phyloP scores from a whole-genome alignment of 1,284 basidiomycete species.

The Dichomitus squalens region DNA sequence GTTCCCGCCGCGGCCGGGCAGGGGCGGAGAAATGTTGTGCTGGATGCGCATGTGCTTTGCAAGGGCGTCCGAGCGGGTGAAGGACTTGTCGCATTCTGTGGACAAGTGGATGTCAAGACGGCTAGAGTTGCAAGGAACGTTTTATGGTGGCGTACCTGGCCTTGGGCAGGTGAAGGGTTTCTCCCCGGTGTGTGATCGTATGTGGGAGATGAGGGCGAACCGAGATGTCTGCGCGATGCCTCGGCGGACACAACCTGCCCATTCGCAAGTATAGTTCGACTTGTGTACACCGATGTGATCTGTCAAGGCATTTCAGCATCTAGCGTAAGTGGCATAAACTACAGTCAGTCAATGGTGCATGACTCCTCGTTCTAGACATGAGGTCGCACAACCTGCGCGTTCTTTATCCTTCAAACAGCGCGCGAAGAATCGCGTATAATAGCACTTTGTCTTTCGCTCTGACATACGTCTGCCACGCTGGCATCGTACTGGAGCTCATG shows the following conservation, averaged over 20 bases:
- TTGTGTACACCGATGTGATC: constrained; percentile 87
- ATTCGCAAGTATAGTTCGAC: constrained; percentile 87
- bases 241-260: constrained; percentile 78
- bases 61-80: constrained; percentile 89
- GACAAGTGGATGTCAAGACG: not conserved
- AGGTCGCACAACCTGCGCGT: too few relatives aligned
- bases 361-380: too few relatives aligned
- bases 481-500: too few relatives aligned
- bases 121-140: not conserved
- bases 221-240: constrained; percentile 84
- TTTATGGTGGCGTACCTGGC: constrained; percentile 55
- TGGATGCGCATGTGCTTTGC: constrained; percentile 90
- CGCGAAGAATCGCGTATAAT: too few relatives aligned
- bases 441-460: too few relatives aligned
- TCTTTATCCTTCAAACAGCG: too few relatives aligned
- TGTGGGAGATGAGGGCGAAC: constrained; percentile 86
- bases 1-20: constrained; percentile 69
- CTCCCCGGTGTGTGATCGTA: constrained; percentile 90
- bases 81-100: constrained; percentile 89
- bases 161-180: constrained; percentile 86
- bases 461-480: too few relatives aligned
- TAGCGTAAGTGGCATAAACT: not conserved
- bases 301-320: constrained; percentile 28
- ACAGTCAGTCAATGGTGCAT: too few relatives aligned
- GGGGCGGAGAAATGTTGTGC: constrained; percentile 75